phyloP scores from a whole-genome alignment of 2,329 filamentous ascomycete species.

The Rhinocladiella mackenziei region DNA sequence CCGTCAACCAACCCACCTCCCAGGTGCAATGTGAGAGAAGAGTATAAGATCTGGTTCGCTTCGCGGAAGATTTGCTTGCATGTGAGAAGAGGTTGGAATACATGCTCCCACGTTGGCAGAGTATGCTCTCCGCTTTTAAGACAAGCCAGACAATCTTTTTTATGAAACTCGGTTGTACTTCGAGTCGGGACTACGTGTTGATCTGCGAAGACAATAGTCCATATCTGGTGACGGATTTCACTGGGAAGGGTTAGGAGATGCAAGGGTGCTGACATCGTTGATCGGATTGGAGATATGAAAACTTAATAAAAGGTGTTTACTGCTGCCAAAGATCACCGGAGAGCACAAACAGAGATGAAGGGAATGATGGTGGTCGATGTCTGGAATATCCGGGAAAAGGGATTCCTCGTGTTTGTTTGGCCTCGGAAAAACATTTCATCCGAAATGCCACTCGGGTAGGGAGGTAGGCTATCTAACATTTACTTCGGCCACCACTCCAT shows the following conservation, averaged over 20 bases:
- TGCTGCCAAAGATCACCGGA: no score
- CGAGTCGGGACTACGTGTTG: slow-evolving; percentile 5
- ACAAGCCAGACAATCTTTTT: slow-evolving; percentile 8
- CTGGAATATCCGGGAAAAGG: no score
- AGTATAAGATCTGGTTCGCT: slow-evolving; percentile 5
- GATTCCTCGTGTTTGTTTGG: no score
- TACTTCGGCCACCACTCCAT: no score
- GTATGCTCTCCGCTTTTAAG: background rate
- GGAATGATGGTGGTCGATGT: no score
- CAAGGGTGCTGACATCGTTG: background rate
- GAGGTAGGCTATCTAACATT: no score
- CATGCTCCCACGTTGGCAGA: slow-evolving; percentile 1
- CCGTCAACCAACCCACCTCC: slow-evolving; percentile 1
- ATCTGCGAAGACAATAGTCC: slow-evolving; percentile 9
- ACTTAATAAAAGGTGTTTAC: no score
- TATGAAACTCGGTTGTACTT: background rate
- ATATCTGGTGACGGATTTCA: slow-evolving; percentile 22
- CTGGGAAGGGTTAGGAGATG: slow-evolving; percentile 22
- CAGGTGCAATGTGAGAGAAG: slow-evolving; percentile 7
- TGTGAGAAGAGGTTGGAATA: slow-evolving; percentile 16
- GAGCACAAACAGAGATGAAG: no score
- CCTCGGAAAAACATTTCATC: no score
- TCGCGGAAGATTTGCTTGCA: slow-evolving; percentile 21
- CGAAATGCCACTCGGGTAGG: no score
- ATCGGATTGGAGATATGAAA: no score